These are phyloP conservation scores for Rostrohypoxylon terebratum DNA, from an alignment of 495 filamentous ascomycete species.

Conservation along the genomic window DNA sequence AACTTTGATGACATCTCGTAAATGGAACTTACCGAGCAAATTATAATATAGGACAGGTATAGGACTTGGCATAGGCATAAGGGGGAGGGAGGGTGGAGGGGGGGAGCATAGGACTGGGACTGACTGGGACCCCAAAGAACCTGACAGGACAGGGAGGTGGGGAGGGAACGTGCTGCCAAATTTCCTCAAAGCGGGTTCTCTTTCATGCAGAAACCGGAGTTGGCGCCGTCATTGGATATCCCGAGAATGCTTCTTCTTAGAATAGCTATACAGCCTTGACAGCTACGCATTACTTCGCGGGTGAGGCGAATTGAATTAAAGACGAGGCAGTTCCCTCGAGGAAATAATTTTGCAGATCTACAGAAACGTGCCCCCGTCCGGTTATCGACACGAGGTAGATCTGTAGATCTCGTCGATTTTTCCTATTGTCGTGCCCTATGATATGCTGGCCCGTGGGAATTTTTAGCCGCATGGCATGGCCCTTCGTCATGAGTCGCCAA, in stretches of 20 bases:
- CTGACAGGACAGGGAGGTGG: background rate
- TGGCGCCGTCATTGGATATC: constrained; percentile 13
- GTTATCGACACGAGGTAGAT: constrained; percentile 44
- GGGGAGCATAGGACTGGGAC: no score
- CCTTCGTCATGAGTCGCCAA: constrained; percentile 12
- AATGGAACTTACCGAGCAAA: constrained; percentile 12
- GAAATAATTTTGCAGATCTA: constrained; percentile 36
- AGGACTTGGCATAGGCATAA: no score
- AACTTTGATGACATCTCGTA: constrained; percentile 29
- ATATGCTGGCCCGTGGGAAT: background rate
- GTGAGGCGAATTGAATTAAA: constrained; percentile 19
- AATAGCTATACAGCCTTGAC: constrained; percentile 10
- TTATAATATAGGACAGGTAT: constrained; percentile 6
- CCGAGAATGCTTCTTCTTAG: constrained; percentile 9
- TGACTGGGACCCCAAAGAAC: background rate
- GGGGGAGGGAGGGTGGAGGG: no score
- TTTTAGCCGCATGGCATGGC: constrained; percentile 5
- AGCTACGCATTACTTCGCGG: background rate
- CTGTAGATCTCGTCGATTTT: constrained; percentile 37
- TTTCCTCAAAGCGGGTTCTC: constrained; percentile 2
- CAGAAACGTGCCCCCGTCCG: constrained; percentile 11
- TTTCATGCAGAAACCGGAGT: constrained; percentile 13
- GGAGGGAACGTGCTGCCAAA: background rate
- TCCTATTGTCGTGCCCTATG: constrained; percentile 3
- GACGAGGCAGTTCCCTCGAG: constrained; percentile 8